Base-by-base conservation (phyloP, 192 early-diverging fungal genomes). In the Coemansia sp. region DNA sequence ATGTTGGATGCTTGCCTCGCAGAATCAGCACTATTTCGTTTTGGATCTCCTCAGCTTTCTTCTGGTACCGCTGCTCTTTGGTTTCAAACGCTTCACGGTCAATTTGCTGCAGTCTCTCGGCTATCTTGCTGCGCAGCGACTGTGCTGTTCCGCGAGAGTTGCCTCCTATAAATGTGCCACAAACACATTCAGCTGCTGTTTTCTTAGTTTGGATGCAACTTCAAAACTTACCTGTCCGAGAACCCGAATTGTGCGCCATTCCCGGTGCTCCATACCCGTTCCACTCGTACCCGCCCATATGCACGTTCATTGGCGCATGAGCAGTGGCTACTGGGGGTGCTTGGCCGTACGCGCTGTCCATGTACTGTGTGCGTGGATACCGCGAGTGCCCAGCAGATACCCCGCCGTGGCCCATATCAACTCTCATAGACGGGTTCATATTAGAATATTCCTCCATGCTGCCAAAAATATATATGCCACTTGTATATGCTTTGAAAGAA, bases 1-100 rank as follows among this genome's bases (percentile, higher is more conserved):
- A 91, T 19, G 81, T 81, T 6, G 85, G 84, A 54, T 92, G 87
- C 5, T 80, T 80, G 43, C 86, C 88, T 74, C 76, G 70, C 37
- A 66, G 56, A 44, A 69, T 60, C 59, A 61, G 48, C 47, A 55
- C 14, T n/a, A 75, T 20, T 31, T 65, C 68, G 35, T 42, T 47
- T 15, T 80, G 67, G 48, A 80, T 71, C 45, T 80, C 79, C 15
- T 72, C 63, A 55, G 43, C 62, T 42, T 71, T 71, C 28, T 69
- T 53, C 43, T 80, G 62, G 44, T 76, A 72, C 54, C 57, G 65
- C 20, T 58, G 57, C 51, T 68, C 65, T 37, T 61, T 56, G 4
- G 50, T 53, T 21, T 66, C 70, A 20, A 72, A 66, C 40, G 59
- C 63, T 37, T 80, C 66, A 53, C 78, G 78, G 64, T 80, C 67